A percentile compares a stretch with the other conserved stretches of the same genome.
Evolutionary conservation across 2,329 filamentous ascomycete genomes (phyloP).

Genomic region (Fusarium tupiense): DNA sequence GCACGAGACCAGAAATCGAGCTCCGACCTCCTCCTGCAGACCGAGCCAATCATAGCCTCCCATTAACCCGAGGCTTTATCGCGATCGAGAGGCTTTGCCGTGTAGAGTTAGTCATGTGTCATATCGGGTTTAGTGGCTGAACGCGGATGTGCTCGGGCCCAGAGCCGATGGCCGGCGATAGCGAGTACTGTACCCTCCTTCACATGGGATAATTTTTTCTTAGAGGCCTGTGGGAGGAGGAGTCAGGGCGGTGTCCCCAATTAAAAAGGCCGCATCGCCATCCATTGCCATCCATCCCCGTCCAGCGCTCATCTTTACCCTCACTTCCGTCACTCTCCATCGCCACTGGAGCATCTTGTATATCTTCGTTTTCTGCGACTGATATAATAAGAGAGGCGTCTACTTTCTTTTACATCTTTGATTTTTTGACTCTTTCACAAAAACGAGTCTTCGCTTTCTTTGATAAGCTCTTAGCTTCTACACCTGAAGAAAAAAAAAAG

Average conservation of each 20-base stretch:
- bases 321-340: constrained; percentile 24
- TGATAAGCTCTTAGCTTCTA: neutral
- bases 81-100: constrained; percentile 31
- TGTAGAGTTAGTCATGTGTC: neutral
- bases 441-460: constrained; percentile 3
- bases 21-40: constrained; percentile 34
- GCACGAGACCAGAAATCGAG: constrained; percentile 27
- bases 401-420: neutral
- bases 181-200: constrained; percentile 31
- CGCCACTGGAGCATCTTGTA: constrained; percentile 32
- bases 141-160: constrained; percentile 34
- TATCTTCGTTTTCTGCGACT: constrained; percentile 24
- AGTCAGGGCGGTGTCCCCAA: constrained; percentile 19
- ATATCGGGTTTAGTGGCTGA: constrained; percentile 18
- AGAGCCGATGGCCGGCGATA: constrained; percentile 43
- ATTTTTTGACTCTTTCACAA: constrained; percentile 7
- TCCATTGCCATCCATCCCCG: constrained; percentile 1
- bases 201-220: constrained; percentile 45
- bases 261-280: constrained; percentile 41
- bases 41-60: constrained; percentile 39
- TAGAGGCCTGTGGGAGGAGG: neutral
- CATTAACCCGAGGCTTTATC: constrained; percentile 46
- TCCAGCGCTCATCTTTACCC: constrained; percentile 28
- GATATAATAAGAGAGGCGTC: constrained; percentile 24
- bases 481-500: constrained; percentile 29